Evolutionary conservation across 2,329 filamentous ascomycete genomes (phyloP), one percentile per base, ranked within the genome.

Genomic region (Harringtonia aguacate): DNA sequence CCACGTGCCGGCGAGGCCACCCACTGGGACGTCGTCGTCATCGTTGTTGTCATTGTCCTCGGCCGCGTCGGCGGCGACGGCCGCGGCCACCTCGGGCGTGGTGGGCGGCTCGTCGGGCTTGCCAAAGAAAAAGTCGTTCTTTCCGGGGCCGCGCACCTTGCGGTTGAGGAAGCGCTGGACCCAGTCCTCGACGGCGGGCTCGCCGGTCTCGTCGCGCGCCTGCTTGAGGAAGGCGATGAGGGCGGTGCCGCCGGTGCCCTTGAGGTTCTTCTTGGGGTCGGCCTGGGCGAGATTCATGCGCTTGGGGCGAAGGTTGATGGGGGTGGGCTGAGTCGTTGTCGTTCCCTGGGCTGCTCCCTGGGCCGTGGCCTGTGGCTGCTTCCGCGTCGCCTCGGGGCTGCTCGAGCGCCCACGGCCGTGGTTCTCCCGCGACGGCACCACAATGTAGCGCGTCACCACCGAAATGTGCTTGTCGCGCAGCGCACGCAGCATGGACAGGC

Each of bases 191-290:
- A 97, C 81, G 1, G 89, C 87, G 2, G 88, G 87, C 61, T 97
- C 90, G 15, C 86, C 86, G 1, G 92, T 98, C 70, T 98, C 92
- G 56, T 98, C 89, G 24, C 92, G 75, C 5, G 92, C 92, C 64
- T 98, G 92, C 64, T 97, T 95, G 48, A 98, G 69, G 64, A 98
- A 98, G 0, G 90, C 86, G 45, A 98, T 95, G 45, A 98, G 68
- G 0, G 89, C 86, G 0, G 92, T 97, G 15, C 92, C 92, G 14
- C 92, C 92, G 0, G 92, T 98, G 2, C 92, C 92, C 36, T 84
- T 86, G 24, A 95, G 73, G 41, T 82, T 82, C 56, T 67, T 66
- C 49, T 70, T 65, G 39, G 67, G 64, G 15, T 60, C 57, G 20
- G 55, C 47, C 12, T n/a, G 27, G 15, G 46, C 50, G 18, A 50